Evolutionary conservation across 2,329 filamentous ascomycete species (phyloP), one percentile per base, ranked within the genome.

Genomic region (Emergomyces orientalis): DNA sequence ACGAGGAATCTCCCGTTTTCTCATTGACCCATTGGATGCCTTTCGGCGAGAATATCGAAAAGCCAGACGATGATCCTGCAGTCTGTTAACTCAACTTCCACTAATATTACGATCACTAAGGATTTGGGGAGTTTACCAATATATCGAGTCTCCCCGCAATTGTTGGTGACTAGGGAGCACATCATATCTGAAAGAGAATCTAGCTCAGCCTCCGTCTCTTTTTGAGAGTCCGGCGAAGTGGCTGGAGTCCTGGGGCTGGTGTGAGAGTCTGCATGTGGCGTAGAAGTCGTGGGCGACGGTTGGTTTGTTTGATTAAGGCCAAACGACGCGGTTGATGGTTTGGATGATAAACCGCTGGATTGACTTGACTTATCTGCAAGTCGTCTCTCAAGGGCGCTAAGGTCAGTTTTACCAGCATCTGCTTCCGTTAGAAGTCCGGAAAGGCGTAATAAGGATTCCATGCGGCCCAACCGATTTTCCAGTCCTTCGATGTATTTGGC

Each of bases 1-100:
- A 99, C 0, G 91, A 95, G 27, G 83, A 86, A 72, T 99, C 94
- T n/a, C 94, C 94, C 1, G 92, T 97, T 79, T 95, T 97, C 68
- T 94, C 88, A 70, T 97, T 97, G 61, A 99, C 93, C 94, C 94
- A 99, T 74, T 96, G 89, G 61, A 99, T 96, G 54, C 94, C 94
- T 74, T 96, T 96, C 17, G 93, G 94, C 0, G 93, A 97, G 79
- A 99, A 97, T 69, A 99, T 99, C 62, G 93, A 97, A 76, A 97
- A 97, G 3, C 94, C 94, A 2, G 94, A 99, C 0, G 93, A 97
- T 0, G 92, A 97, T 32, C 93, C 90, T 94, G 64, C n/a, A 58
- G n/a, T 34, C 8, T 32, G 22, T 47, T 19, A 34, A 45, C 62
- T 62, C 63, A 56, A 60, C 25, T 75, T 72, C 67, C 67, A 60